phyloP scores from a whole-genome alignment of 2,329 filamentous ascomycete genomes.

The Sporothrix pseudoabietina region DNA sequence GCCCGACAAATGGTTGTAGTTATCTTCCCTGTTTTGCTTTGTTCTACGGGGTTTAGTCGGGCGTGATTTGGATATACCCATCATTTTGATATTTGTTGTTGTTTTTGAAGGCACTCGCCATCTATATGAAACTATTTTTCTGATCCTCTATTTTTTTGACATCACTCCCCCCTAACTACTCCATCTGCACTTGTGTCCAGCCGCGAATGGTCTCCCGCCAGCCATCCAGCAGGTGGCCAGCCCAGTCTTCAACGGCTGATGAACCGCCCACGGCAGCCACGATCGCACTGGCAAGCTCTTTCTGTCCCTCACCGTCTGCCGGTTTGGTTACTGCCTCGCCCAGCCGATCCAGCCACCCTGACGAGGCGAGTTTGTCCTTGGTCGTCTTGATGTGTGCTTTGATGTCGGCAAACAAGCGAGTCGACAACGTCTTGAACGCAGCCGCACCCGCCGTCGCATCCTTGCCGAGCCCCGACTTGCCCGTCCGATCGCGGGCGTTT shows the following conservation, averaged over 20 bases:
- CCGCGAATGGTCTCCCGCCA: constrained; percentile 47
- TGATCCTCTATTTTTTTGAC: not conserved
- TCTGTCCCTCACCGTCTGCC: constrained; percentile 27
- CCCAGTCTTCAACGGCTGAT: constrained; percentile 43
- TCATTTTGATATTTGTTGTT: not conserved
- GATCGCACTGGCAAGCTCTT: constrained; percentile 37
- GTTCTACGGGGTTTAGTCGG: not conserved
- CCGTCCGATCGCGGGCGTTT: constrained; percentile 41
- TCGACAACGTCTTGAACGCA: constrained; percentile 24
- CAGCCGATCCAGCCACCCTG: constrained; percentile 46
- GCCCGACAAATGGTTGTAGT: not conserved
- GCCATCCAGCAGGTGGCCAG: constrained; percentile 42
- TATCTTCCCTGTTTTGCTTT: not conserved
- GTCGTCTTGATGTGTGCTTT: constrained; percentile 42
- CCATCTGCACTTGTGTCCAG: constrained; percentile 44
- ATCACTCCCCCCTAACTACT: constrained; percentile 32
- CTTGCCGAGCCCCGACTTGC: constrained; percentile 41
- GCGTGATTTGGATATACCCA: constrained; percentile 21
- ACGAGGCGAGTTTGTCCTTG: constrained; percentile 40
- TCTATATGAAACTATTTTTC: not conserved
- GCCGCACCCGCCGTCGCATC: constrained; percentile 43
- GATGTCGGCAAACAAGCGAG: constrained; percentile 37
- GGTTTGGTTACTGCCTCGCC: not conserved
- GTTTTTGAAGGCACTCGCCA: not conserved
- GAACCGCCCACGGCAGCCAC: constrained; percentile 39